Conservation (phyloP, 129 eudicot genomes). For the Lonicera japonica region DNA sequence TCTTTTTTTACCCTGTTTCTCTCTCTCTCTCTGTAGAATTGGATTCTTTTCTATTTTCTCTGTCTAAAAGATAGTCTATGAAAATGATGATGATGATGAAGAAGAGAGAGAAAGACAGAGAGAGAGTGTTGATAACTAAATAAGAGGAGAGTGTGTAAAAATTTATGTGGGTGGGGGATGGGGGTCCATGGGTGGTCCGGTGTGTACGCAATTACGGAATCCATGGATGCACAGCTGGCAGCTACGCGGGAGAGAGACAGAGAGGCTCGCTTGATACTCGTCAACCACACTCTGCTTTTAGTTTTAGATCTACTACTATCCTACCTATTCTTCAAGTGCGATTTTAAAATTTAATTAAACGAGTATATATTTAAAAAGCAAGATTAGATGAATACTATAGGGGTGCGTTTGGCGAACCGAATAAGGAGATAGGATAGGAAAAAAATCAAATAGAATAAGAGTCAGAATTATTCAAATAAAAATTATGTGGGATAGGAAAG, state of each 20-base stretch:
- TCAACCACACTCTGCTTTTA: background rate
- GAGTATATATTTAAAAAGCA: too few species aligned
- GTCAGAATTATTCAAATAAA: too few species aligned
- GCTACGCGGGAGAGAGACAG: slow-evolving; percentile 30
- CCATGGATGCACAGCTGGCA: slow-evolving; percentile 57
- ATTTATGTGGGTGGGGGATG: slow-evolving; percentile 18
- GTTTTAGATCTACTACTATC: background rate
- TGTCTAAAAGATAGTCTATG: background rate
- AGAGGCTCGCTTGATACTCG: background rate
- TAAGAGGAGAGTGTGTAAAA: slow-evolving; percentile 12
- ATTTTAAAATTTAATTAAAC: background rate
- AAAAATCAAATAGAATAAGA: too few species aligned
- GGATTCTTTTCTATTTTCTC: background rate
- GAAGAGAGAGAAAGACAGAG: slow-evolving; percentile 13
- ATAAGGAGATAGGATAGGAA: too few species aligned
- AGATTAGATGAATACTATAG: too few species aligned
- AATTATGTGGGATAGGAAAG: too few species aligned
- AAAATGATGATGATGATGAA: background rate
- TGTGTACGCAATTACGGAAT: slow-evolving; percentile 40
- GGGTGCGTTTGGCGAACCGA: too few species aligned
- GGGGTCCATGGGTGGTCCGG: slow-evolving; percentile 28
- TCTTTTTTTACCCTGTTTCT: background rate
- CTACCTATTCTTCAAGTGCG: background rate
- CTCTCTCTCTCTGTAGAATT: background rate
- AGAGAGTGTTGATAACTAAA: too few species aligned